Percentiles rank a stretch among this genome's conserved stretches.
Evolutionary conservation across 139 green algal species (phyloP).

Genomic region (Pleodorina starrii): DNA sequence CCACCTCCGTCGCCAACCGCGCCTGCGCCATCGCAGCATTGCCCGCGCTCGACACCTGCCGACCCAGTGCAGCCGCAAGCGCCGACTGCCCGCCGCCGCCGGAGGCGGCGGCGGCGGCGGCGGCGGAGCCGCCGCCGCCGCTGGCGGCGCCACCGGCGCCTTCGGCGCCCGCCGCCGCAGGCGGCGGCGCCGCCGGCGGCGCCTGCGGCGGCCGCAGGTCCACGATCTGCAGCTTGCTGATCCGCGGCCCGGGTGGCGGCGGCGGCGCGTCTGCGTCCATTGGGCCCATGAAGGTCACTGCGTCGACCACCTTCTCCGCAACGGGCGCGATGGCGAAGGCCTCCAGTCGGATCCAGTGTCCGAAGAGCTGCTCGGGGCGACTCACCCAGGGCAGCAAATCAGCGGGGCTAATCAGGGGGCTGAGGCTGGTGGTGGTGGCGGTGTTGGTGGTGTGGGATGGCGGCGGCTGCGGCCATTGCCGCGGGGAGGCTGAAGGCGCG

Average conservation of each 20-base stretch:
- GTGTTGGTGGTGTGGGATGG: background rate
- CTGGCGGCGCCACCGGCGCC: background rate
- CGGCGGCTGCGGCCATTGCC: too few species aligned
- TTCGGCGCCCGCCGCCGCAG: background rate
- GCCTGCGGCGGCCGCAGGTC: background rate
- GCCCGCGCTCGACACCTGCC: background rate
- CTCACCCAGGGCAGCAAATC: constrained; percentile 50
- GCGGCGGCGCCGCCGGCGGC: background rate
- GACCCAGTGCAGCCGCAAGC: background rate
- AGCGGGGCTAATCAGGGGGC: constrained; percentile 12
- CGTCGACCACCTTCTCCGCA: constrained; percentile 43
- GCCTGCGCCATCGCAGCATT: background rate
- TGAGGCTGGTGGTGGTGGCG: background rate
- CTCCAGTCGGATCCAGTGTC: constrained; percentile 52
- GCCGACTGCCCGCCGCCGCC: background rate
- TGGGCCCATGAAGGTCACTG: constrained; percentile 7
- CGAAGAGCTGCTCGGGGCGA: constrained; percentile 26
- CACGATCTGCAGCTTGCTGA: constrained; percentile 5
- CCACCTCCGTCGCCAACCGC: background rate
- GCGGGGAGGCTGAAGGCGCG: too few species aligned
- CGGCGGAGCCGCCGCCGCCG: background rate
- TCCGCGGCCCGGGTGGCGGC: background rate
- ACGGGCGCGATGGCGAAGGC: constrained; percentile 45
- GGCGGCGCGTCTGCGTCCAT: background rate
- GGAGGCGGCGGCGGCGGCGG: background rate